Conservation (phyloP, 257 asterid species). For the Solanum corneliomulleri region DNA sequence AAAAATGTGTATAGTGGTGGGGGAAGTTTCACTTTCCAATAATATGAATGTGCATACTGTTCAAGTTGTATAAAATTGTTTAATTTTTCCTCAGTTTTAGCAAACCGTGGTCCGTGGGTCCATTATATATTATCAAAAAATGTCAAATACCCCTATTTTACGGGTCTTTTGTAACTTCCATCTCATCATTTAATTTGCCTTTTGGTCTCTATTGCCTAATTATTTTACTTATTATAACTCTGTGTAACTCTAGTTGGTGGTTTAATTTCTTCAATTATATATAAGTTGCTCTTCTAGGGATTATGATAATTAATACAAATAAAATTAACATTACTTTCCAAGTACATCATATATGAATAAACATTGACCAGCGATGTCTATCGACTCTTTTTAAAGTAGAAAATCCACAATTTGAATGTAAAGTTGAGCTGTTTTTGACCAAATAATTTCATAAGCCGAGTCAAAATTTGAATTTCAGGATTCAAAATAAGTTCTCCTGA, state of each 20-base stretch:
- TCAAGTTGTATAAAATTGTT: neutral
- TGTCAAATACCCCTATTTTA: neutral
- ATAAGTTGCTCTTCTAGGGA: neutral
- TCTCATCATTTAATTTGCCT: neutral
- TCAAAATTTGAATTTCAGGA: neutral
- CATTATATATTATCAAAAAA: neutral
- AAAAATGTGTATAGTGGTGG: neutral
- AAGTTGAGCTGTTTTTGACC: neutral
- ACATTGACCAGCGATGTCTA: neutral
- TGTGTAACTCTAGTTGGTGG: neutral
- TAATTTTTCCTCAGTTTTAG: neutral
- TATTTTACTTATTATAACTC: neutral
- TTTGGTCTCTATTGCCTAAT: neutral
- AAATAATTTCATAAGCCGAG: neutral
- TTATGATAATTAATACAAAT: neutral
- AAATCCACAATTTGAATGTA: neutral
- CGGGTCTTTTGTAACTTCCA: neutral
- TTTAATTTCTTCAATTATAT: neutral
- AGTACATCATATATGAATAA: neutral
- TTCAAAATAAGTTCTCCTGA: neutral
- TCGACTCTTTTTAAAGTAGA: neutral
- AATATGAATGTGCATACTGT: neutral
- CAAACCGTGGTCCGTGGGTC: neutral
- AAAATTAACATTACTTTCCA: neutral
- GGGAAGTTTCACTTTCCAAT: neutral